A percentile compares a stretch with the other conserved stretches of the same genome.
These are phyloP conservation scores for Paramecium caudatum DNA, from an alignment of 73 alveolate genomes.

Conservation along the genomic window DNA sequence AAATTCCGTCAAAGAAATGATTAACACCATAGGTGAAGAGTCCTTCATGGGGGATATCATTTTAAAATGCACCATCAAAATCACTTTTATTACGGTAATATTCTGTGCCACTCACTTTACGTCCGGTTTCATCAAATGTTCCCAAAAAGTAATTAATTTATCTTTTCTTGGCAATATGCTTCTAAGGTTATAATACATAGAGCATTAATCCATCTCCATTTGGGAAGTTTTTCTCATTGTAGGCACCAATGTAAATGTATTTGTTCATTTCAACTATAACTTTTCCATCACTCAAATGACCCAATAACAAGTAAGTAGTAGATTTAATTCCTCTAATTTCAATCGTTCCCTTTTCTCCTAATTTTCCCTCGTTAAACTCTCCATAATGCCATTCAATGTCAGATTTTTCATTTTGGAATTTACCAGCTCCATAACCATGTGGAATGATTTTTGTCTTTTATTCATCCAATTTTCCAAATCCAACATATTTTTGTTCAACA, in stretches of 20 bases:
- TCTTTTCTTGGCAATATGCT: background rate
- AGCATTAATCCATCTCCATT: background rate
- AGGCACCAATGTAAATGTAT: constrained; percentile 13
- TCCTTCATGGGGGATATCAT: background rate
- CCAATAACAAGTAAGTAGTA: background rate
- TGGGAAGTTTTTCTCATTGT: constrained; percentile 15
- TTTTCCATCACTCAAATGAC: background rate
- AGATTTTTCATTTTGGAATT: too few relatives aligned
- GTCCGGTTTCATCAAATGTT: background rate
- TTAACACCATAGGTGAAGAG: background rate
- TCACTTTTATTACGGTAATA: background rate
- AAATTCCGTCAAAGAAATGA: background rate
- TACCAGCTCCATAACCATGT: background rate
- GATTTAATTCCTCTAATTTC: background rate
- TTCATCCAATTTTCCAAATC: constrained; percentile 33
- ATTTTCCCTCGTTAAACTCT: background rate
- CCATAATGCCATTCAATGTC: constrained; percentile 23
- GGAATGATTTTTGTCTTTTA: background rate
- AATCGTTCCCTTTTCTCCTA: background rate
- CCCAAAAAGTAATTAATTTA: background rate
- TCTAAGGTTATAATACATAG: background rate
- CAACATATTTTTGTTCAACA: background rate
- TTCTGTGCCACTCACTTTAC: background rate
- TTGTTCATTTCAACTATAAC: background rate
- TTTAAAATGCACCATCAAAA: constrained; percentile 2